Evolutionary conservation across 768 basidiomycete species (phyloP), one percentile per base, ranked within the genome.

Genomic region (Suillus sp.): DNA sequence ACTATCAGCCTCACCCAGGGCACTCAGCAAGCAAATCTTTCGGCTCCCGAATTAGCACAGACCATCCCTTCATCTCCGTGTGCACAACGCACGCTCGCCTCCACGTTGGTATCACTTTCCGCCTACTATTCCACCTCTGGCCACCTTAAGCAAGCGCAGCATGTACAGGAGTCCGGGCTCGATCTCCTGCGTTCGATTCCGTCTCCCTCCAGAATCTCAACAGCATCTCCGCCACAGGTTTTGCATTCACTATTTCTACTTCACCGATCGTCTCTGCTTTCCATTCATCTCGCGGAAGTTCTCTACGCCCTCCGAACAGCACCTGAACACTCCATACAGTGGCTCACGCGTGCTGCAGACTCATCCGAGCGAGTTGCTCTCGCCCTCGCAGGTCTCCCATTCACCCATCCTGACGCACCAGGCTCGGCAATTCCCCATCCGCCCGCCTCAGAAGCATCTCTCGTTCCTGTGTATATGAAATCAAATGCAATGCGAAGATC

Each of bases 251-350:
- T 90, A 7, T 90, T 84, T 67, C 75, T 92, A 48, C 81, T 90
- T 34, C 91, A 93, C 64, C 87, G 90, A 45, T 85, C 89, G 18
- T 85, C 91, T n/a, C 77, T 93, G 13, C 75, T 93, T 54, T 87
- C 87, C 16, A 79, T 89, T 14, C 91, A 93, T 69, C 83, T 86
- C 16, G 90, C 89, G 0, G 90, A 93, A 74, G 89, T 93, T 13
- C 75, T 85, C 11, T 81, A 87, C 69, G 86, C 86, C 4, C 73
- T 78, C 22, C 72, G 74, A 38, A 68, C 79, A 18, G 78, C 83
- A 30, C 69, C 77, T 3, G 67, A 75, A 9, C 72, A 79, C 4
- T 86, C 87, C 2, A 78, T 90, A 34, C 81, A 83, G 68, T 84
- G 81, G 77, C 77, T 92, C 47, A 75, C 76, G 20, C 79, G 80